These are phyloP conservation scores for Trichoderma citrinoviride DNA, from an alignment of 2,329 filamentous ascomycete species.

Conservation along the genomic window DNA sequence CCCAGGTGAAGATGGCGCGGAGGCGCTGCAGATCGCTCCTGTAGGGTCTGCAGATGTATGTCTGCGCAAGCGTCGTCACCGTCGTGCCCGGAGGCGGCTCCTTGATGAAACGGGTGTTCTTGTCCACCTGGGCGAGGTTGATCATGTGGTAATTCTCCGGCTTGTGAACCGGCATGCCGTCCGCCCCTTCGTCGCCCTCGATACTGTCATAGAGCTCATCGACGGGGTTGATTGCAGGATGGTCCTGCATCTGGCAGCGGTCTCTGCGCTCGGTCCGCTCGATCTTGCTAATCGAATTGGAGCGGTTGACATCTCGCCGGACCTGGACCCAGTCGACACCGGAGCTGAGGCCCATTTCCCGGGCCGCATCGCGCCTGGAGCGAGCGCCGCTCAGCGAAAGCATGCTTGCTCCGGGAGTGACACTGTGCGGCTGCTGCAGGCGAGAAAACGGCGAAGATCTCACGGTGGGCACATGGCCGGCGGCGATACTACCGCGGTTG, in stretches of 20 bases:
- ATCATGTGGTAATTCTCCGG: constrained; percentile 77
- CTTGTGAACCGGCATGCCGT: constrained; percentile 78
- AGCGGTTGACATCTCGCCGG: constrained; percentile 89
- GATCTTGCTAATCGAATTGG: constrained; percentile 86
- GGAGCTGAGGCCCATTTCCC: constrained; percentile 66
- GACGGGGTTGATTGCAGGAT: constrained; percentile 82
- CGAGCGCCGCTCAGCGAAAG: constrained; percentile 37
- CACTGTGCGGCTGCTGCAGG: constrained; percentile 39
- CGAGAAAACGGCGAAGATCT: constrained; percentile 45
- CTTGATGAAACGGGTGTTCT: constrained; percentile 87
- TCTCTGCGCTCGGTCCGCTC: constrained; percentile 83
- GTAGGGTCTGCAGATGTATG: constrained; percentile 90
- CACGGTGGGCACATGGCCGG: constrained; percentile 44
- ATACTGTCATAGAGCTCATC: constrained; percentile 82
- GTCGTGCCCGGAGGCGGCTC: constrained; percentile 80
- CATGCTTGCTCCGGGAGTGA: constrained; percentile 47
- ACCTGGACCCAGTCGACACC: constrained; percentile 94
- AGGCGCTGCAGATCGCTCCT: constrained; percentile 90
- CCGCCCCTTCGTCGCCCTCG: constrained; percentile 84
- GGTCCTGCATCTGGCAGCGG: constrained; percentile 90
- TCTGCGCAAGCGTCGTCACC: constrained; percentile 77
- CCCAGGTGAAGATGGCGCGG: constrained; percentile 95
- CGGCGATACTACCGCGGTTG: constrained; percentile 79
- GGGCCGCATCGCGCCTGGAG: constrained; percentile 51
- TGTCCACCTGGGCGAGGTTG: constrained; percentile 87